phyloP scores from a whole-genome alignment of 345 rosid species.

The Linum tenue region DNA sequence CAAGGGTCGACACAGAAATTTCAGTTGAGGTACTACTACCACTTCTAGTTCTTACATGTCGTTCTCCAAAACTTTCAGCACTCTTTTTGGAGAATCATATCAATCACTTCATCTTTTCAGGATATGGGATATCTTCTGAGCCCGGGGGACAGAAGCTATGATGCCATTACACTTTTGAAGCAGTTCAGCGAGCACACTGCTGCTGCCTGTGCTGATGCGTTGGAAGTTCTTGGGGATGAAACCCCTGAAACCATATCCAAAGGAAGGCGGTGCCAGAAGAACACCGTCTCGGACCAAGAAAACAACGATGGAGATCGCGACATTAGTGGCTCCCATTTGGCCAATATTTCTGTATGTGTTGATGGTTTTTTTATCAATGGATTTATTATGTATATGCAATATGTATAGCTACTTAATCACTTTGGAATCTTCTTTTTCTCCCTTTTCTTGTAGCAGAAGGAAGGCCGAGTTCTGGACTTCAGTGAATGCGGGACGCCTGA shows the following conservation, averaged over 20 bases:
- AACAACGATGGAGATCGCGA: slow-evolving; percentile 24
- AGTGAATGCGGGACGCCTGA: slow-evolving; percentile 86
- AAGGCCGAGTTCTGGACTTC: slow-evolving; percentile 79
- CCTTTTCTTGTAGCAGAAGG: slow-evolving; percentile 40
- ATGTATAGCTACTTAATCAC: not conserved
- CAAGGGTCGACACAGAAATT: slow-evolving; percentile 74
- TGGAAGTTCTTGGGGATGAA: slow-evolving; percentile 78
- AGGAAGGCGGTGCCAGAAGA: slow-evolving; percentile 23
- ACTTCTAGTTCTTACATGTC: slow-evolving; percentile 5
- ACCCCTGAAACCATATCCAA: slow-evolving; percentile 49
- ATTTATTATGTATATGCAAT: not conserved
- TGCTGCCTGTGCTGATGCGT: slow-evolving; percentile 77
- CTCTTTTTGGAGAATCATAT: not conserved
- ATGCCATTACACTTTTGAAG: slow-evolving; percentile 85
- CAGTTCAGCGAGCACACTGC: slow-evolving; percentile 84
- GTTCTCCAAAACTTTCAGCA: not conserved
- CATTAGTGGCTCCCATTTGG: slow-evolving; percentile 34
- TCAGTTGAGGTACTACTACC: slow-evolving; percentile 86
- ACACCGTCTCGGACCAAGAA: slow-evolving; percentile 35
- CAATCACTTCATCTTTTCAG: slow-evolving; percentile 30
- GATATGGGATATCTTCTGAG: slow-evolving; percentile 84
- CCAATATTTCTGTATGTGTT: slow-evolving; percentile 31
- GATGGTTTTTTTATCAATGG: not conserved
- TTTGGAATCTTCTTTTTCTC: not conserved
- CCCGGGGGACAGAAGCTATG: slow-evolving; percentile 83